These are phyloP conservation scores for Hypoxylon lenormandii DNA, from an alignment of 495 filamentous ascomycete species.

Conservation along the genomic window DNA sequence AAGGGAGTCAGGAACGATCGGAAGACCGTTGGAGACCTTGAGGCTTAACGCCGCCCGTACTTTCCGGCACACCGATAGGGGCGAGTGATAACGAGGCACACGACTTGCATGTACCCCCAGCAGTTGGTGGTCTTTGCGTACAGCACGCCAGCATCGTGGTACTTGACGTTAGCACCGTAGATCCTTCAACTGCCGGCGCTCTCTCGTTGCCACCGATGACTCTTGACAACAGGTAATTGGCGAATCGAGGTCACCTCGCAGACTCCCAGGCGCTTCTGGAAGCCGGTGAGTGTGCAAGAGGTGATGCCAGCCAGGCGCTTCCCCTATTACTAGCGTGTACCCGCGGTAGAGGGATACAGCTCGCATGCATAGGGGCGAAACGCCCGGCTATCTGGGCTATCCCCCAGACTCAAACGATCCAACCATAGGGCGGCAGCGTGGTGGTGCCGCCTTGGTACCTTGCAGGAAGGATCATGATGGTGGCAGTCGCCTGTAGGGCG, in stretches of 20 bases:
- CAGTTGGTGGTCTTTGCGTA: slow-evolving; percentile 28
- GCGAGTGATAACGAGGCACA: slow-evolving; percentile 29
- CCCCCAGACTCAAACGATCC: slow-evolving; percentile 27
- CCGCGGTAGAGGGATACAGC: slow-evolving; percentile 1
- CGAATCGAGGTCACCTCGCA: slow-evolving; percentile 4
- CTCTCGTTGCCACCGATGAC: slow-evolving; percentile 6
- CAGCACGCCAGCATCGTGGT: slow-evolving; percentile 17
- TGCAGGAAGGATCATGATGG: slow-evolving; percentile 41
- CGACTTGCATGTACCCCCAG: slow-evolving; percentile 37
- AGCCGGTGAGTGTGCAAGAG: slow-evolving; percentile 21
- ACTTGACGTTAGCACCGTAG: slow-evolving; percentile 4
- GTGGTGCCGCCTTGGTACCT: slow-evolving; percentile 31
- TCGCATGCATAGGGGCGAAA: slow-evolving; percentile 32
- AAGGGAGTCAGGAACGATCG: slow-evolving; percentile 27
- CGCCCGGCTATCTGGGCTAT: slow-evolving; percentile 31
- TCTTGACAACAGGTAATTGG: slow-evolving; percentile 3
- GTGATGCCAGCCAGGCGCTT: slow-evolving; percentile 19
- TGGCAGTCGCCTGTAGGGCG: slow-evolving; percentile 19
- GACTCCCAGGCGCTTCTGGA: slow-evolving; percentile 40
- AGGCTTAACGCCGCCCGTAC: slow-evolving; percentile 27
- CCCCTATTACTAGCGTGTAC: slow-evolving; percentile 7
- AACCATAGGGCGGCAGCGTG: slow-evolving; percentile 26
- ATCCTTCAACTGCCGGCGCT: slow-evolving; percentile 1
- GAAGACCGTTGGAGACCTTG: slow-evolving; percentile 27
- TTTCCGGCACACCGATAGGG: slow-evolving; percentile 36